A percentile compares a stretch with the other conserved stretches of the same genome.
Conservation (phyloP, 2,329 filamentous ascomycete genomes). For the Aspergillus brunneoviolaceus region DNA sequence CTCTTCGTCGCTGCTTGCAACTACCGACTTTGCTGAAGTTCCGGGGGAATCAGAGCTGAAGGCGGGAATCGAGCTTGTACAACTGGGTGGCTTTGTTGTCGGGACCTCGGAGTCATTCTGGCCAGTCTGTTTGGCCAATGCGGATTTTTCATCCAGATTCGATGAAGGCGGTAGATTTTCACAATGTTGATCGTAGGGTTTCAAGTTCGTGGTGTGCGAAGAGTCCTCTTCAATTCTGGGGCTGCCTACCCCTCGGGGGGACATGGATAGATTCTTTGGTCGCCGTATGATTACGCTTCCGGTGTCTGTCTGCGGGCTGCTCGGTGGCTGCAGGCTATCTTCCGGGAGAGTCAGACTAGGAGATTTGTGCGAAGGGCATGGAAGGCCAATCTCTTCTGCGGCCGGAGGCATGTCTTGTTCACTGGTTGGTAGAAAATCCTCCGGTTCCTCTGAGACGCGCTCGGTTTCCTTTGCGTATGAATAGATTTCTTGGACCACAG, state of each 20-base stretch:
- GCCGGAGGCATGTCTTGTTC: not conserved
- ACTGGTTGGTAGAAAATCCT: not conserved
- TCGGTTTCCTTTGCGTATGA: not conserved
- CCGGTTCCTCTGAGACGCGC: not conserved
- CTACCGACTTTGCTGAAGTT: not conserved
- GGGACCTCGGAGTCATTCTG: not conserved
- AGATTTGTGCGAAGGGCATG: not conserved
- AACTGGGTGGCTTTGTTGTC: not conserved
- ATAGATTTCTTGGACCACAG: not conserved
- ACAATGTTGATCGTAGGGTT: not conserved
- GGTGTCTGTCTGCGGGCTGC: conserved; percentile 5
- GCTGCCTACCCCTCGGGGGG: not conserved
- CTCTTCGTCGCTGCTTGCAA: not conserved
- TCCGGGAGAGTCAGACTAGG: not conserved
- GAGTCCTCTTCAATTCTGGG: not conserved
- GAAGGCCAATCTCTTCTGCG: not conserved
- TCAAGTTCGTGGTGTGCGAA: not conserved
- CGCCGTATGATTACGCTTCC: conserved; percentile 8
- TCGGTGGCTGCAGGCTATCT: not conserved
- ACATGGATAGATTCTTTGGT: not conserved
- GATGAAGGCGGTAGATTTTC: not conserved
- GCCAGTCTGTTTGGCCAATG: not conserved
- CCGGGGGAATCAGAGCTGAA: not conserved
- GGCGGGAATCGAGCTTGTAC: not conserved
- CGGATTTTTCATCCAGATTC: not conserved